Conservation (phyloP, 2,329 filamentous ascomycete species). For the Botrytis paeoniae region DNA sequence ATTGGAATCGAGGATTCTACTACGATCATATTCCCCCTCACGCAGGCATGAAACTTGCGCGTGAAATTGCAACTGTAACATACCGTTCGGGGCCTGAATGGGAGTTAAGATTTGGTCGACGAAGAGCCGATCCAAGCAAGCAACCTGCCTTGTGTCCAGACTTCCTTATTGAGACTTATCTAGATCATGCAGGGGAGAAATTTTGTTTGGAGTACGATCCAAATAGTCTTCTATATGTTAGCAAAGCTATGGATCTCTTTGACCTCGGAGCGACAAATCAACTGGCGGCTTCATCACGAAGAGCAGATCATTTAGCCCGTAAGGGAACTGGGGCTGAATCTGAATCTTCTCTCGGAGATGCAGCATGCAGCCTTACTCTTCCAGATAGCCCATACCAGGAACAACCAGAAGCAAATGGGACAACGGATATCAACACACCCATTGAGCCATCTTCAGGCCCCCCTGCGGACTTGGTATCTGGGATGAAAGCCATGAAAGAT, state of each 20-base stretch:
- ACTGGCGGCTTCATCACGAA: slow-evolving; percentile 56
- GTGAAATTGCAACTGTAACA: slow-evolving; percentile 96
- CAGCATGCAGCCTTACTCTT: slow-evolving; percentile 74
- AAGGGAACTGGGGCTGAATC: slow-evolving; percentile 45
- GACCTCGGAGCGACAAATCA: slow-evolving; percentile 77
- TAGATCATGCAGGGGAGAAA: slow-evolving; percentile 97
- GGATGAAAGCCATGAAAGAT: slow-evolving; percentile 67
- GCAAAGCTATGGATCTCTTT: slow-evolving; percentile 98
- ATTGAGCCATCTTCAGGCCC: slow-evolving; percentile 50
- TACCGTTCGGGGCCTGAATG: slow-evolving; percentile 96
- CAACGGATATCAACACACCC: slow-evolving; percentile 38
- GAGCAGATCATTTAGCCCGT: slow-evolving; percentile 57
- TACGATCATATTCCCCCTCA: slow-evolving; percentile 86
- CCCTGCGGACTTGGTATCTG: slow-evolving; percentile 75
- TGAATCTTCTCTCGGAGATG: slow-evolving; percentile 33
- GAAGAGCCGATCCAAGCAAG: slow-evolving; percentile 79
- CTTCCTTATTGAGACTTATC: slow-evolving; percentile 95
- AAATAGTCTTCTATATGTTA: slow-evolving; percentile 93
- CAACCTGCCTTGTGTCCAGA: slow-evolving; percentile 94
- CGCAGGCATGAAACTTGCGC: slow-evolving; percentile 94
- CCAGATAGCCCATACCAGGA: slow-evolving; percentile 85
- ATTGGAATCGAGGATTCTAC: slow-evolving; percentile 95
- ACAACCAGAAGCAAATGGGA: slow-evolving; percentile 53
- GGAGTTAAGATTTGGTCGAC: slow-evolving; percentile 89
- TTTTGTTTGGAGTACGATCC: slow-evolving; percentile 96